These are phyloP conservation scores for Lactifluus piperatus DNA, from an alignment of 768 basidiomycete species.

Conservation along the genomic window DNA sequence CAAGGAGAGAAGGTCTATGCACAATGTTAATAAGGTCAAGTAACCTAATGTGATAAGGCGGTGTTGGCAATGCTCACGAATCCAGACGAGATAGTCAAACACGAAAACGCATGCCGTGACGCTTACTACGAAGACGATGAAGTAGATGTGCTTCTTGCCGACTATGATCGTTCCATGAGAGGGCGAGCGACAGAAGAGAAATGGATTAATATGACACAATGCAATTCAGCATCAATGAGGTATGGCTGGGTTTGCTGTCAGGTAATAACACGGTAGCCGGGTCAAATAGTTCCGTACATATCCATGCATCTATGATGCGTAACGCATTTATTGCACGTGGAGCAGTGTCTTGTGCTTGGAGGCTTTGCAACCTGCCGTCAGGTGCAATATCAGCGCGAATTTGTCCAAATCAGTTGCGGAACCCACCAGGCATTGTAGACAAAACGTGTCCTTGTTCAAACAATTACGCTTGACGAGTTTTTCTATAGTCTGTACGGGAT, in stretches of 20 bases:
- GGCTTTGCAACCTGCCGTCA: neutral
- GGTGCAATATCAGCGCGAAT: neutral
- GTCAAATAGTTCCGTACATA: neutral
- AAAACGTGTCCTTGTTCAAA: neutral
- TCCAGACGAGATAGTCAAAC: slow-evolving; percentile 7
- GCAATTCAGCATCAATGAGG: neutral
- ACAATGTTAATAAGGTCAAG: neutral
- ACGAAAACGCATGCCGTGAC: neutral
- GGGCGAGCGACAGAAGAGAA: neutral
- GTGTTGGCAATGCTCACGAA: neutral
- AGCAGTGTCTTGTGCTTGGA: neutral
- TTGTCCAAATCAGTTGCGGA: neutral
- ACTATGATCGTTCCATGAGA: neutral
- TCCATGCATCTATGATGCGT: neutral
- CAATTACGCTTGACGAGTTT: neutral
- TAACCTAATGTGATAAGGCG: neutral
- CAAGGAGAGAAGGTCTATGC: neutral
- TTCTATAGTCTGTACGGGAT: neutral
- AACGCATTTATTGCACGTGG: slow-evolving; percentile 7
- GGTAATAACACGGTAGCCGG: neutral
- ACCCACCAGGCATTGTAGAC: neutral
- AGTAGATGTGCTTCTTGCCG: slow-evolving; percentile 4
- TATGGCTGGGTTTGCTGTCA: neutral
- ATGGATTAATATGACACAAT: neutral
- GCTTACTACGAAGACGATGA: neutral